Conservation (phyloP, 345 rosid genomes). For the Nephelium lappaceum region DNA sequence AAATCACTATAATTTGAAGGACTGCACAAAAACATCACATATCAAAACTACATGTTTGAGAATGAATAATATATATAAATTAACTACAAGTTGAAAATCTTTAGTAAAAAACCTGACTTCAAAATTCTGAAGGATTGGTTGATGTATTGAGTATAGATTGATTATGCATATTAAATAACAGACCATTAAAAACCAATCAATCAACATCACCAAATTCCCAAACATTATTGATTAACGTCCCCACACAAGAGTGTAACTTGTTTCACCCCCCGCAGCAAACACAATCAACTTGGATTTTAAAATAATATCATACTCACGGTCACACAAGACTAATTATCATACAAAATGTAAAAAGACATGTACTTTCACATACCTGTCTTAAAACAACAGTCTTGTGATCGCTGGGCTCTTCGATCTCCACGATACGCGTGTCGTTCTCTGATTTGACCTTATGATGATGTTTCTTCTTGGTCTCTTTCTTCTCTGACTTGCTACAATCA, state of each 20-base stretch:
- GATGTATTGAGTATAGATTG: no score
- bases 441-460: constrained; percentile 35
- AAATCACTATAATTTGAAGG: not conserved
- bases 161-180: no score
- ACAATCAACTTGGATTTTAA: not conserved
- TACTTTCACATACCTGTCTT: constrained; percentile 51
- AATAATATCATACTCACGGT: not conserved
- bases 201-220: constrained; percentile 10
- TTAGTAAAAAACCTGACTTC: no score
- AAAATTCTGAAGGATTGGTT: no score
- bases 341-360: not conserved
- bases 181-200: not conserved
- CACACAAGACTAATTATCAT: not conserved
- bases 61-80: no score
- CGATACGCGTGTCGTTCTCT: constrained; percentile 52
- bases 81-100: no score
- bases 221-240: not conserved
- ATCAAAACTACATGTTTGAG: not conserved
- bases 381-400: constrained; percentile 57
- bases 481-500: constrained; percentile 40
- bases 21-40: not conserved
- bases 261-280: not conserved
- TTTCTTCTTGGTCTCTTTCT: constrained; percentile 42
- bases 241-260: not conserved
- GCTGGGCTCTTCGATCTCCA: constrained; percentile 62